These are phyloP conservation scores for Phytopythium aichiense DNA, from an alignment of 352 stramenopile genomes.

Conservation along the genomic window DNA sequence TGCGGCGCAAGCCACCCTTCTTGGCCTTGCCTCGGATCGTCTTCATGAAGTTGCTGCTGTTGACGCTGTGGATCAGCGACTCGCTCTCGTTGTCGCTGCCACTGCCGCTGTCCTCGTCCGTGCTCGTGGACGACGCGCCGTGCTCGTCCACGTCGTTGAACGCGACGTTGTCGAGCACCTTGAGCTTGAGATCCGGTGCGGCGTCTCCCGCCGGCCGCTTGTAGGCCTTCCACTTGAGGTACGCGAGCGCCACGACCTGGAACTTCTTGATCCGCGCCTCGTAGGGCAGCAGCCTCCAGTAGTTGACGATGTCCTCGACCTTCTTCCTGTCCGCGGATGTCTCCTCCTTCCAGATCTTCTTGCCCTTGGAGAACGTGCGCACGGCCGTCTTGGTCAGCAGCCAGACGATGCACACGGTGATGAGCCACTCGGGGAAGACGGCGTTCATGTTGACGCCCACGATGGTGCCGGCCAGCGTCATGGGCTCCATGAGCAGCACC, in stretches of 20 bases:
- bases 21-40: conserved; percentile 3
- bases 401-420: conserved; percentile 73
- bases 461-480: conserved; percentile 84
- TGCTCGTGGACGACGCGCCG: conserved; percentile 19
- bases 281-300: conserved; percentile 64
- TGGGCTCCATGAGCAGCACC: conserved; percentile 81
- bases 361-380: conserved; percentile 64
- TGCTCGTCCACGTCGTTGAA: conserved; percentile 21
- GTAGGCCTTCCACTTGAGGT: conserved; percentile 73
- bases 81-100: conserved; percentile 52
- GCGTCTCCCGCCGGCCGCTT: conserved; percentile 28
- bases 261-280: conserved; percentile 75
- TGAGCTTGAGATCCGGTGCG: conserved; percentile 18
- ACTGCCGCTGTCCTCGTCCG: conserved; percentile 33
- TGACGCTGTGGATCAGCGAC: conserved; percentile 29
- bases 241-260: conserved; percentile 50
- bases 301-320: conserved; percentile 42
- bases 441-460: conserved; percentile 85
- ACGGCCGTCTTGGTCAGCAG: conserved; percentile 66
- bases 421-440: conserved; percentile 80
- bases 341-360: conserved; percentile 70
- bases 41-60: conserved; percentile 11
- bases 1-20: conserved; percentile 23
- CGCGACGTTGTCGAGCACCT: conserved; percentile 30
- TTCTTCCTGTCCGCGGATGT: conserved; percentile 38